Evolutionary conservation across 78 protist species (phyloP).

Genomic region (Anaeramoeba ignava): DNA sequence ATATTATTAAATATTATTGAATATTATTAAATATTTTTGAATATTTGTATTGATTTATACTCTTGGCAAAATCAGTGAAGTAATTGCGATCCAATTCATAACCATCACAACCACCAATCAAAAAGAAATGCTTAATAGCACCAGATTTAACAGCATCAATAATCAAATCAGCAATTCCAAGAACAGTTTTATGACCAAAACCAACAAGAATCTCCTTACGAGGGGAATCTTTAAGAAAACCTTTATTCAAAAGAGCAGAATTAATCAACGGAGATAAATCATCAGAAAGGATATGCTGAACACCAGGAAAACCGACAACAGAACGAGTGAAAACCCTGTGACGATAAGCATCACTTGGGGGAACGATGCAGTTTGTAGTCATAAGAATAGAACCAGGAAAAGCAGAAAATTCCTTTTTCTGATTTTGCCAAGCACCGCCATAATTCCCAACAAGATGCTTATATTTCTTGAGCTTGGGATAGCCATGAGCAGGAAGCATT

Average conservation of each 20-base stretch:
- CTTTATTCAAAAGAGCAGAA: conserved; percentile 17
- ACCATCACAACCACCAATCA: conserved; percentile 81
- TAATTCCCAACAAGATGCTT: conserved; percentile 49
- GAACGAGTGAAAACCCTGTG: conserved; percentile 48
- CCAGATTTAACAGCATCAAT: conserved; percentile 48
- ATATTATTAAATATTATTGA: too few relatives aligned
- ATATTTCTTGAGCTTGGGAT: conserved; percentile 43
- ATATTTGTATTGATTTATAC: too few relatives aligned
- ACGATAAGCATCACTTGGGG: conserved; percentile 30
- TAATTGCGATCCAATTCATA: conserved; percentile 43
- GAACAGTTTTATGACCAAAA: conserved; percentile 34
- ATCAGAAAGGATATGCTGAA: conserved; percentile 3
- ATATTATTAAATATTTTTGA: too few relatives aligned
- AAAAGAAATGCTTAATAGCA: conserved; percentile 29
- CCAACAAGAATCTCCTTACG: conserved; percentile 21
- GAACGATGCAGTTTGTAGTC: conserved; percentile 68
- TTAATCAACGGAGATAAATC: conserved; percentile 6
- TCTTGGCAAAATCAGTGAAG: conserved; percentile 27
- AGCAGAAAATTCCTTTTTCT: conserved; percentile 31
- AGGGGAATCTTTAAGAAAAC: neutral
- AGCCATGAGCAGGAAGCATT: conserved; percentile 66
- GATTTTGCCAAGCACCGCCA: conserved; percentile 79
- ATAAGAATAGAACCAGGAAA: conserved; percentile 67
- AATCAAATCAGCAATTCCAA: conserved; percentile 38
- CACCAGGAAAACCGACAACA: conserved; percentile 35